Evolutionary conservation across 192 early-diverging fungal species (phyloP).

Genomic region (Coemansia aciculifera): DNA sequence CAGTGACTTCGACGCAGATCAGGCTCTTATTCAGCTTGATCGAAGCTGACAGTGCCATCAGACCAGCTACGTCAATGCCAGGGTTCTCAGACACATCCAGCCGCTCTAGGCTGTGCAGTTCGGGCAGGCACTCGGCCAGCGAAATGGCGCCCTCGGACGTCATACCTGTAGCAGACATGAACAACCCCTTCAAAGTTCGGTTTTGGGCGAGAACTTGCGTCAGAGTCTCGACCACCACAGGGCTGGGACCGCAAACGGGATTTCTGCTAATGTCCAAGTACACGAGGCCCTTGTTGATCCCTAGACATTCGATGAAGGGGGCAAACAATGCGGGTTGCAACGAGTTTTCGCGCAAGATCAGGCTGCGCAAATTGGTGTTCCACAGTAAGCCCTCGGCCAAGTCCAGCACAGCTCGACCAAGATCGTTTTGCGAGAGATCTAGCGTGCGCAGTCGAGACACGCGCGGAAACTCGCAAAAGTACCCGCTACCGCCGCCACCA

Average conservation of each 20-base stretch:
- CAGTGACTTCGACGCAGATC: constrained; percentile 69
- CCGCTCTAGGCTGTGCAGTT: constrained; percentile 64
- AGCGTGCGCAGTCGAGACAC: constrained; percentile 48
- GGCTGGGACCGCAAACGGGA: constrained; percentile 48
- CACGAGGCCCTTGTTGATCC: constrained; percentile 52
- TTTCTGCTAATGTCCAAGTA: constrained; percentile 63
- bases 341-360: constrained; percentile 55
- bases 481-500: constrained; percentile 4
- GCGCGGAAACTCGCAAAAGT: constrained; percentile 34
- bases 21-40: constrained; percentile 77
- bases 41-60: constrained; percentile 80
- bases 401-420: constrained; percentile 48
- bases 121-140: constrained; percentile 79
- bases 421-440: constrained; percentile 54
- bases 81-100: constrained; percentile 80
- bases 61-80: constrained; percentile 72
- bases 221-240: constrained; percentile 36
- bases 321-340: constrained; percentile 51
- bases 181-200: constrained; percentile 62
- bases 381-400: constrained; percentile 51
- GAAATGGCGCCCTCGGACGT: constrained; percentile 76
- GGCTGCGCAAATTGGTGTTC: constrained; percentile 50
- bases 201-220: constrained; percentile 59
- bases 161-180: constrained; percentile 63
- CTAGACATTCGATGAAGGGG: constrained; percentile 54